phyloP scores from a whole-genome alignment of 1,284 basidiomycete genomes.

The Bjerkandera adusta region DNA sequence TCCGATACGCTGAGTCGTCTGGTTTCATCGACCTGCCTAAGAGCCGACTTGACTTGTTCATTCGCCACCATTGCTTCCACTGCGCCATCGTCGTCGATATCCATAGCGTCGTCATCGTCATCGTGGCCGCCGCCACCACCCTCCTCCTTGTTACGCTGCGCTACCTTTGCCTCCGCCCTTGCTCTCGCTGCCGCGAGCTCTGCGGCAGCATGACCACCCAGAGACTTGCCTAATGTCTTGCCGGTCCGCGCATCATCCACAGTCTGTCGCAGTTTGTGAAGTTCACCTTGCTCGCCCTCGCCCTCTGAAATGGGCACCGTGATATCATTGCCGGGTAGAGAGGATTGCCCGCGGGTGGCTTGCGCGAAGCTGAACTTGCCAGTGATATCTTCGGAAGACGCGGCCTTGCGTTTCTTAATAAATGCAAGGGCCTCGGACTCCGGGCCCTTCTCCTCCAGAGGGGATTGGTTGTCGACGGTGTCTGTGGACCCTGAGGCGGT shows the following conservation, averaged over 20 bases:
- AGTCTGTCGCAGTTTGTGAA: slow-evolving; percentile 65
- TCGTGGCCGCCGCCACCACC: slow-evolving; percentile 7
- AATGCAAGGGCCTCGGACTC: slow-evolving; percentile 3
- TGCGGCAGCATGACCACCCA: slow-evolving; percentile 55
- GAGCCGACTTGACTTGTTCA: background rate
- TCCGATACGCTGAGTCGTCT: slow-evolving; percentile 56
- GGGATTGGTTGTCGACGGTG: background rate
- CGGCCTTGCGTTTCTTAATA: slow-evolving; percentile 17
- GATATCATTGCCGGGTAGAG: slow-evolving; percentile 15
- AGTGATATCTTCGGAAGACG: background rate
- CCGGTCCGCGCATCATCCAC: slow-evolving; percentile 58
- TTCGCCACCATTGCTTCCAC: background rate
- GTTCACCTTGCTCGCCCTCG: slow-evolving; percentile 45
- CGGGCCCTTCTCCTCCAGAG: no score
- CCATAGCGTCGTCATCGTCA: slow-evolving; percentile 1
- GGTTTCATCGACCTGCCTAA: slow-evolving; percentile 19
- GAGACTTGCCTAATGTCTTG: slow-evolving; percentile 63
- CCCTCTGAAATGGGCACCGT: slow-evolving; percentile 17
- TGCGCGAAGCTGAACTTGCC: background rate
- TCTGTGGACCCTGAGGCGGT: slow-evolving; percentile 47
- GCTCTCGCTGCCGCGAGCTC: slow-evolving; percentile 70
- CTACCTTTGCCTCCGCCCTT: slow-evolving; percentile 68
- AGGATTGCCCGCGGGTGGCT: background rate
- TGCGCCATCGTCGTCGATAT: slow-evolving; percentile 4
- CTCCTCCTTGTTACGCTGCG: slow-evolving; percentile 53